Evolutionary conservation across 768 basidiomycete genomes (phyloP), one percentile per base, ranked within the genome.

Genomic region (Suillus tomentosus): DNA sequence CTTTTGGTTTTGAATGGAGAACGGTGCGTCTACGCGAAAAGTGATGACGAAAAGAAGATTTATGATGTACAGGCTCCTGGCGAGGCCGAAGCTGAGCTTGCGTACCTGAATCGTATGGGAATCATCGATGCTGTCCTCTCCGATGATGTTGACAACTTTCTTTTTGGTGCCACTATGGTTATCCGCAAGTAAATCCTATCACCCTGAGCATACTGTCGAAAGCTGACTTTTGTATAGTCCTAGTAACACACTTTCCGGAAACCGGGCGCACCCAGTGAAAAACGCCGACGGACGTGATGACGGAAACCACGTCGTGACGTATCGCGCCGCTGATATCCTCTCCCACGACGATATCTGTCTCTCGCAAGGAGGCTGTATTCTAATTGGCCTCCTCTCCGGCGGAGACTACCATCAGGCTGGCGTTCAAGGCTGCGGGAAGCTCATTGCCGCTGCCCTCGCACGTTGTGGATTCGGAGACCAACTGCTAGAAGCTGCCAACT

Each of bases 21-120:
- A 85, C 82, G 73, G 88, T 86, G 70, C 50, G 85, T 73, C 51
- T 11, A 27, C 15, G 55, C 34, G 42, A 24, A 36, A 42, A 27
- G 6, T 11, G 54, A 45, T 68, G 72, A 43, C 65, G 73, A 50
- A 65, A 17, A 73, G n/a, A 34, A 69, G 65, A 31, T 66, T 74
- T 7, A 74, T 76, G 68, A 76, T 77, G 9, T 74, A 67, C 58
- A 88, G 88, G 95, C 94, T 17, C 95, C 95, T 7, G 95, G 94
- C 19, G 96, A 97, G 76, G 96, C 96, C 0, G 96, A 98, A 74
- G 95, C 95, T 0, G 95, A 96, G 71, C 81, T 98, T 3, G 95
- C 95, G 0, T 89, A 92, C 66, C 80, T 98, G 61, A 95, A 94
- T 69, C 80, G 84, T 5, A 84, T 88, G 50, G 94, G 94, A 3